Base-by-base conservation (phyloP, 75 land plant genomes). In the Pseudotsuga menziesii region DNA sequence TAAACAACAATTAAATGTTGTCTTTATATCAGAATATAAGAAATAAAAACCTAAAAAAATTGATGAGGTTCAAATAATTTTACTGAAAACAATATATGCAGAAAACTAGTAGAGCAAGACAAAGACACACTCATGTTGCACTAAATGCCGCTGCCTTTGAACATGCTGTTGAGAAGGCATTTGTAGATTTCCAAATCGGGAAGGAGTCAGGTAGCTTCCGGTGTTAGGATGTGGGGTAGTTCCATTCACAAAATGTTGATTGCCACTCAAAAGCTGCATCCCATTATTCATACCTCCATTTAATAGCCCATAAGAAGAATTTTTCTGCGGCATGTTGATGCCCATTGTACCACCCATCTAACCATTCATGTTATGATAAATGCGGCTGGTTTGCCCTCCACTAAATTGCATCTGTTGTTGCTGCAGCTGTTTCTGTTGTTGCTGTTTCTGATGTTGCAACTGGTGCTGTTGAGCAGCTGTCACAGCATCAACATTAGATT, bases 241-340 rank as follows among this genome's bases (percentile, higher is more conserved):
- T 20, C 88, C 94, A 87, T 90, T 94, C 73, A 86, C 74, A 56
- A 82, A 16, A 64, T 90, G 94, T 57, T 85, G 72, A 78, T 82
- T 85, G 72, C 74, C 87, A 41, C 86, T 86, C 77, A 85, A 78
- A 57, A 85, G 60, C 44, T 71, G 80, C 57, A 83, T 20, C 15
- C 83, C 88, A 82, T 87, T 86, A 76, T 82, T 88, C 57, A 83
- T 22, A 54, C 82, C 57, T 58, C 92, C 90, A 86, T 87, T 91
- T 69, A 84, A 48, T 64, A 78, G 83, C 16, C 85, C 89, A 77
- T 84, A 89, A 12, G 86, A 26, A 35, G 78, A 58, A 59, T 79
- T 69, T 64, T 85, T 89, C 29, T 79, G 87, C 83, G 83, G 94
- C 82, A 90, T 72, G 56, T 74, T 81, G 75, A 85, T 81, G 66